Evolutionary conservation across 1,284 basidiomycete genomes (phyloP), one percentile per base, ranked within the genome.

Genomic region (Crucibulum cyathiforme): DNA sequence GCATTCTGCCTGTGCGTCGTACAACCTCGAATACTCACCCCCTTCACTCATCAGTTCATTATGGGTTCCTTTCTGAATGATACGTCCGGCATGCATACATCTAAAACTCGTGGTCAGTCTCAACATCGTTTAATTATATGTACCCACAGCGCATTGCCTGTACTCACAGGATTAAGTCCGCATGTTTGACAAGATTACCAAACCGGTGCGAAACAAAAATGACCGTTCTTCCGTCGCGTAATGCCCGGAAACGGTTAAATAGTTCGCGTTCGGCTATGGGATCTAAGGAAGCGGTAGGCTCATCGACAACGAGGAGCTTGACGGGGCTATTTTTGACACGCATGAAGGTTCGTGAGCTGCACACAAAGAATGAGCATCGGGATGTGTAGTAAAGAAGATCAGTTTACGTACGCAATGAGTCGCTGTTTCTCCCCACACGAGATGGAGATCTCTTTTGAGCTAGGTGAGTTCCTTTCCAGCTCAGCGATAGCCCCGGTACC

Each of bases 131-230:
- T 31, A 36, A 36, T 43, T 50, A 50, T 34, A 46, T 3, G 24
- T 45, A 36, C n/a, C 8, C 5, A 36, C 24, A 38, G 49, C 12
- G 37, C 49, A 19, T 46, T 8, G 31, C 34, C 17, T 8, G 35
- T 8, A 67, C 77, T 61, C 57, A 82, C 80, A 83, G 49, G 58
- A 82, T 79, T 10, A 75, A 50, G 63, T 82, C 78, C 5, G 81
- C 80, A 45, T 74, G 65, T 50, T 73, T 70, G 6, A 72, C 73
- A 8, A 80, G 58, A 43, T 69, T 68, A 8, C 66, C 73, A 56
- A 81, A 74, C 15, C 73, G 70, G 58, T 81, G 80, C 3, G 78
- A 77, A 3, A 80, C 78, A 37, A 79, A 71, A 48, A 82, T 67
- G 59, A 75, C 68, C 1, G 78, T 81, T 58, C 73, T 76, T 2